These are phyloP conservation scores for Exophiala bonariae DNA, from an alignment of 2,329 filamentous ascomycete species.

Conservation along the genomic window DNA sequence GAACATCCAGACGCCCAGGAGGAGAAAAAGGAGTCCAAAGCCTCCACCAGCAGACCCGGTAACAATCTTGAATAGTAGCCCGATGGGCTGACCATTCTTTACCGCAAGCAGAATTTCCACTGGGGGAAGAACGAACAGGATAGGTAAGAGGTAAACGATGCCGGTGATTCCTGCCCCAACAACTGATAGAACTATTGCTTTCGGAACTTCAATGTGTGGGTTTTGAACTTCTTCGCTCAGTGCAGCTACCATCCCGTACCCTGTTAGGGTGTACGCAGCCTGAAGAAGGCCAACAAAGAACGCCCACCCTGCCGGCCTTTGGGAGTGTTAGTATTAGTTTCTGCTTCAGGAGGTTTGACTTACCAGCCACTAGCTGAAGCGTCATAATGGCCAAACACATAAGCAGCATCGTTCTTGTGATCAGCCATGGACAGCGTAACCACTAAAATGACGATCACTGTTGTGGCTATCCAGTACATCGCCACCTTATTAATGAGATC, in stretches of 20 bases:
- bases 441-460: conserved; percentile 52
- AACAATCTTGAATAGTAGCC: conserved; percentile 54
- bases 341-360: conserved; percentile 27
- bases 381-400: conserved; percentile 56
- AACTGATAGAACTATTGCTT: conserved; percentile 51
- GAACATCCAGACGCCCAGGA: conserved; percentile 67
- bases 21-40: conserved; percentile 46
- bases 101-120: conserved; percentile 42
- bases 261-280: conserved; percentile 42
- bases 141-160: conserved; percentile 49
- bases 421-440: conserved; percentile 47
- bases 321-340: neutral
- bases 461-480: conserved; percentile 69
- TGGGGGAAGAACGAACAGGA: conserved; percentile 51
- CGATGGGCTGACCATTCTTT: conserved; percentile 47
- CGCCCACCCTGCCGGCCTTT: conserved; percentile 61
- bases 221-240: conserved; percentile 52
- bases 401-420: conserved; percentile 42
- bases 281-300: conserved; percentile 54
- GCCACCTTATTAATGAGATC: conserved; percentile 72
- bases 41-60: conserved; percentile 44
- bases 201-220: conserved; percentile 50
- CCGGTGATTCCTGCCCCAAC: conserved; percentile 50
- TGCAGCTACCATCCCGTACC: conserved; percentile 65
- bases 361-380: conserved; percentile 46